Percentiles rank a stretch among this genome's conserved stretches.
Evolutionary conservation across 495 filamentous ascomycete species (phyloP).

Genomic region (Apodospora peruviana): DNA sequence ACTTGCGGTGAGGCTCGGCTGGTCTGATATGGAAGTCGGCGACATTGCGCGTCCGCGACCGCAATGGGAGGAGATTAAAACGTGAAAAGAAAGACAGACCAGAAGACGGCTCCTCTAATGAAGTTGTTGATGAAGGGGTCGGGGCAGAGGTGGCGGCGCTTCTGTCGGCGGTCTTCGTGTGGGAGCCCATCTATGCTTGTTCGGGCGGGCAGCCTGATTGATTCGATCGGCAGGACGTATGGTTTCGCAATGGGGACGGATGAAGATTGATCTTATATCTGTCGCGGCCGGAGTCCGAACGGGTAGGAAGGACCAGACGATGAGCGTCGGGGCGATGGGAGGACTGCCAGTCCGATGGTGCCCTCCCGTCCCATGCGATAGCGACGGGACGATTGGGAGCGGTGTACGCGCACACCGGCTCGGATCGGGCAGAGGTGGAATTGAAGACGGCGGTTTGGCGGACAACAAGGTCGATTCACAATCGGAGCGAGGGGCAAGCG

Average conservation of each 20-base stretch:
- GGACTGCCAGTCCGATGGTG: constrained; percentile 9
- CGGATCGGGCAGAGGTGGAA: too few species aligned
- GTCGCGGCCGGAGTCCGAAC: neutral
- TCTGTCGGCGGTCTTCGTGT: constrained; percentile 25
- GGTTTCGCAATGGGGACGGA: neutral
- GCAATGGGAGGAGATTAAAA: constrained; percentile 54
- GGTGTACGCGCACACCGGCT: neutral
- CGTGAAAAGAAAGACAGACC: constrained; percentile 40
- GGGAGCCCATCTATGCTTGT: constrained; percentile 33
- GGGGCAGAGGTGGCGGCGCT: constrained; percentile 18
- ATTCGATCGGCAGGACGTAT: constrained; percentile 6
- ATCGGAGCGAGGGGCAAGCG: constrained; percentile 1
- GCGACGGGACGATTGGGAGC: neutral
- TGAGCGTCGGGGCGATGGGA: neutral
- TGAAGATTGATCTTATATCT: neutral
- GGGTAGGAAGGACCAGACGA: constrained; percentile 2
- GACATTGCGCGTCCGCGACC: constrained; percentile 61
- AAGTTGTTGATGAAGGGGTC: constrained; percentile 9
- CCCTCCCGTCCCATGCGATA: constrained; percentile 13
- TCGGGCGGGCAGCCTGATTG: constrained; percentile 6
- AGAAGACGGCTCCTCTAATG: constrained; percentile 28
- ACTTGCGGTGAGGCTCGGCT: constrained; percentile 86
- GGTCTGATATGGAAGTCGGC: constrained; percentile 74
- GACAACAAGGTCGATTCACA: neutral
- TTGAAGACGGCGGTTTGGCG: neutral